phyloP scores from a whole-genome alignment of 23 red algal species.

The Cyanidium caldarium region DNA sequence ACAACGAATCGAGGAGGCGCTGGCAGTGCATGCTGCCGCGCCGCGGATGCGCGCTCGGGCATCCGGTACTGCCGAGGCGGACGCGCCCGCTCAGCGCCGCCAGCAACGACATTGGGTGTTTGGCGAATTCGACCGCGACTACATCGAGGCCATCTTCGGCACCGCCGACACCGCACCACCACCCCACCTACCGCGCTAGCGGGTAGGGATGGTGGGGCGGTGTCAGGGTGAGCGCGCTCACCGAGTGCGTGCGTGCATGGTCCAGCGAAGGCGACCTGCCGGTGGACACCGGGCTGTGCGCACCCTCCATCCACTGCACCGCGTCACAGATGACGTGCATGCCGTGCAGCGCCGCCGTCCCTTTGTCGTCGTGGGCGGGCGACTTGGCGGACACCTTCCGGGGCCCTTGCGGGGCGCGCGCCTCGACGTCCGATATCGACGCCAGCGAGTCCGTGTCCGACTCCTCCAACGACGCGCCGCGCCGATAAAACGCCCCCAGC shows the following conservation, averaged over 20 bases:
- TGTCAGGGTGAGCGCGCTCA: too few species aligned
- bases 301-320: not conserved
- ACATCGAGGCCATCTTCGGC: not conserved
- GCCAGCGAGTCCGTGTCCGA: too few species aligned
- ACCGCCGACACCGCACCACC: not conserved
- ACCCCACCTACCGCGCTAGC: not conserved
- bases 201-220: too few species aligned
- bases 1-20: slow-evolving; percentile 27
- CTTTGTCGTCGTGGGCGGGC: too few species aligned
- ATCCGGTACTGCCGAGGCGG: not conserved
- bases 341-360: not conserved
- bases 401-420: too few species aligned
- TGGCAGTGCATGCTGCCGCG: not conserved
- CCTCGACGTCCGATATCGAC: too few species aligned
- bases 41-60: not conserved
- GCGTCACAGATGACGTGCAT: not conserved
- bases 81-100: not conserved
- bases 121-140: not conserved
- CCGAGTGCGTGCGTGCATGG: not conserved
- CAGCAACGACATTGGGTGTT: not conserved
- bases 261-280: not conserved
- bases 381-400: too few species aligned
- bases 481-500: too few species aligned
- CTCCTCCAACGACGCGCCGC: too few species aligned
- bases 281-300: not conserved